These are phyloP conservation scores for Saccharomycopsis schoenii DNA, from an alignment of 805 yeast genomes.

Conservation along the genomic window DNA sequence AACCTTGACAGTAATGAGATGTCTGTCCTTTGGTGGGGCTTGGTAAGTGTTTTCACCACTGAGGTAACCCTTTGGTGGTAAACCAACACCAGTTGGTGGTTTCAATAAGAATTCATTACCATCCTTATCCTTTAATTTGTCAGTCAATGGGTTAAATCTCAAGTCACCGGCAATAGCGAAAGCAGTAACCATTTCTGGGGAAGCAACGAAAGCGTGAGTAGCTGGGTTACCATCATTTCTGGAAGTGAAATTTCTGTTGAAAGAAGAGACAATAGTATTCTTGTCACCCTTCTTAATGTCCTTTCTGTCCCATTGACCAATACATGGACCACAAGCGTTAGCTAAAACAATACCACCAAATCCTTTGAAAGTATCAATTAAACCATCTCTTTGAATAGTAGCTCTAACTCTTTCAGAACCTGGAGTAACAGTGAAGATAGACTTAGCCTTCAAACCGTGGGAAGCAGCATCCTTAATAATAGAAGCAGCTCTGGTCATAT, in stretches of 20 bases:
- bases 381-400: slow-evolving; percentile 92
- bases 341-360: slow-evolving; percentile 91
- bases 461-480: slow-evolving; percentile 77
- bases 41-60: slow-evolving; percentile 92
- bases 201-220: slow-evolving; percentile 93
- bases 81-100: slow-evolving; percentile 85
- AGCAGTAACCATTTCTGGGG: slow-evolving; percentile 94
- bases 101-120: slow-evolving; percentile 85
- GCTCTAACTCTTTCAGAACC: slow-evolving; percentile 98
- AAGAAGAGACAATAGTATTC: slow-evolving; percentile 94
- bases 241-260: slow-evolving; percentile 96
- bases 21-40: slow-evolving; percentile 90
- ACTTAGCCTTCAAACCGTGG: slow-evolving; percentile 82
- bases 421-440: slow-evolving; percentile 92
- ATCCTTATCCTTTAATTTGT: slow-evolving; percentile 74
- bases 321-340: slow-evolving; percentile 99
- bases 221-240: slow-evolving; percentile 98
- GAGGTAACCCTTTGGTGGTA: slow-evolving; percentile 85
- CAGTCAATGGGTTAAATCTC: slow-evolving; percentile 92
- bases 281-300: slow-evolving; percentile 90
- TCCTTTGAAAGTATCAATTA: slow-evolving; percentile 66
- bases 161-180: slow-evolving; percentile 94
- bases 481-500: slow-evolving; percentile 93
- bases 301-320: slow-evolving; percentile 98
- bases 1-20: slow-evolving; percentile 61